Evolutionary conservation across 768 basidiomycete genomes (phyloP).

Genomic region (Suillus spraguei): DNA sequence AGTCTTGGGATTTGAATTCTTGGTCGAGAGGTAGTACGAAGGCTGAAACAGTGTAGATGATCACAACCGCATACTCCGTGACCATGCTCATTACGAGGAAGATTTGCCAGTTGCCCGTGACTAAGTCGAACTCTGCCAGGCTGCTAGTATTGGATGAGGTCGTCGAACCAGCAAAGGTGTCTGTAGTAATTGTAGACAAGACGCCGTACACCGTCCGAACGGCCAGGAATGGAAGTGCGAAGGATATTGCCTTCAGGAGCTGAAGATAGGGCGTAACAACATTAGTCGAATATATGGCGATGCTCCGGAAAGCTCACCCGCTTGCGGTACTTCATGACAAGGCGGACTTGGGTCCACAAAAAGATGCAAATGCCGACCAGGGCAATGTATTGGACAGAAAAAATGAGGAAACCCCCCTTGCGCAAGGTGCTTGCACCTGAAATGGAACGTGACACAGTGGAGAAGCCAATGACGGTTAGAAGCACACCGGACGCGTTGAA

Average conservation of each 20-base stretch:
- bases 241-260: constrained; percentile 57
- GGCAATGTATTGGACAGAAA: constrained; percentile 41
- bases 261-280: constrained; percentile 27
- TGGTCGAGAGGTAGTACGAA: constrained; percentile 30
- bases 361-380: constrained; percentile 47
- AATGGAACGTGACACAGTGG: constrained; percentile 8
- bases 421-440: constrained; percentile 30
- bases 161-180: constrained; percentile 43
- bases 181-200: constrained; percentile 50
- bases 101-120: constrained; percentile 58
- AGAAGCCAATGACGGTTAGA: constrained; percentile 38
- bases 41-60: constrained; percentile 43
- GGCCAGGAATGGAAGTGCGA: constrained; percentile 62
- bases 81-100: constrained; percentile 61
- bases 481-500: constrained; percentile 28
- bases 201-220: constrained; percentile 47
- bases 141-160: constrained; percentile 20
- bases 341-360: constrained; percentile 53
- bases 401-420: constrained; percentile 38
- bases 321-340: constrained; percentile 27
- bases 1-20: constrained; percentile 29
- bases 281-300: constrained; percentile 7
- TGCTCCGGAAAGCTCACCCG: constrained; percentile 33
- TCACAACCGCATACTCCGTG: constrained; percentile 57
- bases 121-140: constrained; percentile 57